Evolutionary conservation across 495 filamentous ascomycete genomes (phyloP).

Genomic region (Penicillium subrubescens): DNA sequence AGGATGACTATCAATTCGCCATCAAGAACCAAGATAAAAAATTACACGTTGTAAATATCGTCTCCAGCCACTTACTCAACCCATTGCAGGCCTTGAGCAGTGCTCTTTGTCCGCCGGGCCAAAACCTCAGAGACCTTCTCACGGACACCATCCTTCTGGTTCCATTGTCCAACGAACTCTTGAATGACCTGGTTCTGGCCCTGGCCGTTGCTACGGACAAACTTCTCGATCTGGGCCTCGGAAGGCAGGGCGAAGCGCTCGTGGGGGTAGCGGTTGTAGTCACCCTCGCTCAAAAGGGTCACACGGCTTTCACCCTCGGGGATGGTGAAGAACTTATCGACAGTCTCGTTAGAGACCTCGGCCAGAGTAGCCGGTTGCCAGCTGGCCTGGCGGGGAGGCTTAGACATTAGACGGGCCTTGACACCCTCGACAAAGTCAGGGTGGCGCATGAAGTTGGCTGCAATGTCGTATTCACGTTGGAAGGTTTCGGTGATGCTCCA

Average conservation of each 20-base stretch:
- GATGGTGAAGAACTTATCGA: conserved; percentile 62
- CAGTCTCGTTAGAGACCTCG: conserved; percentile 54
- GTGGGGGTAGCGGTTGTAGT: conserved; percentile 73
- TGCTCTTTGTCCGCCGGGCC: conserved; percentile 28
- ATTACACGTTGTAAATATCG: conserved; percentile 26
- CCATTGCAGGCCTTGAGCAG: conserved; percentile 33
- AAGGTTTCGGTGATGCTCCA: conserved; percentile 87
- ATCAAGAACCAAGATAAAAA: conserved; percentile 20
- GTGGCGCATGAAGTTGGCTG: conserved; percentile 79
- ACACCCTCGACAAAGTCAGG: conserved; percentile 90
- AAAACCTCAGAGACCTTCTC: conserved; percentile 47
- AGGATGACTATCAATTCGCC: conserved; percentile 7
- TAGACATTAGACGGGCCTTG: conserved; percentile 69
- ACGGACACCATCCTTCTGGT: conserved; percentile 41
- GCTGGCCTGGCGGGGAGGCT: conserved; percentile 56
- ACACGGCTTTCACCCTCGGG: conserved; percentile 48
- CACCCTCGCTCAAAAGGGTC: conserved; percentile 50
- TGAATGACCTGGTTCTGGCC: conserved; percentile 20
- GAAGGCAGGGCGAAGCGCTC: conserved; percentile 66
- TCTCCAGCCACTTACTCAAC: conserved; percentile 17
- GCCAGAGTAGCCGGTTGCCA: conserved; percentile 75
- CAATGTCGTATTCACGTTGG: conserved; percentile 77
- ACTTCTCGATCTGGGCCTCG: conserved; percentile 66
- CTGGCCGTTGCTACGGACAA: conserved; percentile 40
- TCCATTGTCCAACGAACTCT: conserved; percentile 35